Evolutionary conservation across 306 rosid species (phyloP), one percentile per base, ranked within the genome.

Genomic region (Medicago arabica): DNA sequence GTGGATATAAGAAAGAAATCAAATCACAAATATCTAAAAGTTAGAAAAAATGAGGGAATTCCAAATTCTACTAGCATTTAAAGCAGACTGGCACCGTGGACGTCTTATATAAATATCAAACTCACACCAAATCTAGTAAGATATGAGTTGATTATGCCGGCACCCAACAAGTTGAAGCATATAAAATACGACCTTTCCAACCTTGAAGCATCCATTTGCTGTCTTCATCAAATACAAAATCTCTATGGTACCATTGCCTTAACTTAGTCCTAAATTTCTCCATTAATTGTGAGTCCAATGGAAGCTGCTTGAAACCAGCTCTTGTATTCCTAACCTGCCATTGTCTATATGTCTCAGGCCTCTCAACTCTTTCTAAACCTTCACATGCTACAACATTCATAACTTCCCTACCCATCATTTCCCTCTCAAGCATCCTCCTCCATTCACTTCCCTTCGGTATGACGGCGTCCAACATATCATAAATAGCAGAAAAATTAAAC

Each of bases 361-460:
- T 88, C 83, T 90, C 91, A 55, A 88, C 78, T 76, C 97, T 85
- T 72, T 88, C 88, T 3, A 62, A 69, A 16, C 97, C 96, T 80
- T 92, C 97, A 40, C 92, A 90, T 3, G 96, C 92, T 60, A 92
- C 81, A 44, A 88, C 93, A 74, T 90, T 92, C 92, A 90, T 80
- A 21, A 63, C 71, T 76, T 90, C 91, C 47, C 90, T 78, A 28
- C 93, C 97, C 25, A 65, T 43, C 36, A 86, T 68, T 57, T 92
- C 97, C 15, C 58, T 79, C 86, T 92, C 94, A 73, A 72, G 38
- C 89, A 80, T 67, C 86, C 71, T 41, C 82, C 92, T 88, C 79
- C 71, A 78, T 74, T 82, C 57, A 23, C 69, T 80, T n/a, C 81
- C 93, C 14, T 84, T 89, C 15, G 85, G 23, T 41, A 85, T 19